Evolutionary conservation across 257 asterid genomes (phyloP), one percentile per base, ranked within the genome.

Genomic region (Petunia secreta): DNA sequence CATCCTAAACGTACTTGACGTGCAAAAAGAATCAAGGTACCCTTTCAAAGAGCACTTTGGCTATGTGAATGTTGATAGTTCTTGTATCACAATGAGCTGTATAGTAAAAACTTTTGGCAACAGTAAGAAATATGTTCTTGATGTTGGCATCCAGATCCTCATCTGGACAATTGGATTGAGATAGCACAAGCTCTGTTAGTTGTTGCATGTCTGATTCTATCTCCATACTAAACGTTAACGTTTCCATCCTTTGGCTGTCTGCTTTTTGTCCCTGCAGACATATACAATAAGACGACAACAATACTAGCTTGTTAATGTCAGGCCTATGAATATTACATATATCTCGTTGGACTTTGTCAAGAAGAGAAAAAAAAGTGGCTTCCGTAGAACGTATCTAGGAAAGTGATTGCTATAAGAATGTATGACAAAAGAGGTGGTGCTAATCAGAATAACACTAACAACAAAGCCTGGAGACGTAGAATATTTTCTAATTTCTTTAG

Each of bases 11-110:
- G 25, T 25, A 25, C 25, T 25, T 25, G 25, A 25, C 25, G 25
- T 10, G 5, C 50, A 8, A 9, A 54, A 44, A 50, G 43, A 7
- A 37, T 89, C 81, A 94, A 2, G 68, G 16, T 6, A 87, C 93
- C 82, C 86, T 89, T 67, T 91, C 88, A 79, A 93, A 95, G 59
- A 95, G 95, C 44, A 95, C 97, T 87, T 91, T 92, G 25, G 89
- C 69, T 15, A 93, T 84, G 80, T 95, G 98, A 75, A 74, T 83
- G 65, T 88, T 83, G 68, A 91, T 86, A 1, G 97, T 89, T 57
- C 76, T 86, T 4, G 85, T 83, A 58, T 78, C 85, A 85, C 89
- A 93, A 81, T 86, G 81, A 41, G 96, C 93, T 34, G 82, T 78
- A 65, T 93, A 92, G 78, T 91, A 92, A 68, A 85, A 94, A 65